Evolutionary conservation across 2,329 filamentous ascomycete genomes (phyloP).

Genomic region (Botrytis aclada): DNA sequence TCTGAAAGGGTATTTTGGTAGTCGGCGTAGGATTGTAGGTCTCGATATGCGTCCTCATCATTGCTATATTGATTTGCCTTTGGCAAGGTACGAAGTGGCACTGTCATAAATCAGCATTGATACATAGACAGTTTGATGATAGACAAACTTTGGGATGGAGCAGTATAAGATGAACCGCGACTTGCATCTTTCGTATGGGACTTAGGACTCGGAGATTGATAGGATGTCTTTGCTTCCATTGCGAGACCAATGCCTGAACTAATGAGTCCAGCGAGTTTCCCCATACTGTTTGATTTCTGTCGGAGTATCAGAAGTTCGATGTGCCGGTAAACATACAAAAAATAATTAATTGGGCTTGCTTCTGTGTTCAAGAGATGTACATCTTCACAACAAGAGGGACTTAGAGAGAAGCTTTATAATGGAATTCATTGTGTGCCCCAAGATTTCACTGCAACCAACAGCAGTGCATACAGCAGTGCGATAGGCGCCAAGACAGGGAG

Average conservation of each 20-base stretch:
- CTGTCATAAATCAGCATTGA: neutral
- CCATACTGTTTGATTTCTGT: neutral
- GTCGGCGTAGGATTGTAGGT: slow-evolving; percentile 14
- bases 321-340: neutral
- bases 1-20: slow-evolving; percentile 3
- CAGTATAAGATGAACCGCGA: neutral
- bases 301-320: too few species aligned
- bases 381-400: too few species aligned
- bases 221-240: slow-evolving; percentile 11
- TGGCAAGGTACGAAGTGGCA: neutral
- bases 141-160: neutral
- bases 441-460: neutral
- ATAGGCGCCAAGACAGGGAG: neutral
- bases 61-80: neutral
- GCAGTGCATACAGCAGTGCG: too few species aligned
- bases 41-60: neutral
- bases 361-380: neutral
- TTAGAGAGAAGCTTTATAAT: neutral
- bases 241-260: slow-evolving; percentile 17
- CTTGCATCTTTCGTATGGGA: neutral
- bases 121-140: neutral
- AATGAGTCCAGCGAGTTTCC: slow-evolving; percentile 7
- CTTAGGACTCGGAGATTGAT: slow-evolving; percentile 1
- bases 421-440: too few species aligned
- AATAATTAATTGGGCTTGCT: neutral